Evolutionary conservation across 768 basidiomycete genomes (phyloP), one percentile per base, ranked within the genome.

Genomic region (Steccherinum ochraceum): DNA sequence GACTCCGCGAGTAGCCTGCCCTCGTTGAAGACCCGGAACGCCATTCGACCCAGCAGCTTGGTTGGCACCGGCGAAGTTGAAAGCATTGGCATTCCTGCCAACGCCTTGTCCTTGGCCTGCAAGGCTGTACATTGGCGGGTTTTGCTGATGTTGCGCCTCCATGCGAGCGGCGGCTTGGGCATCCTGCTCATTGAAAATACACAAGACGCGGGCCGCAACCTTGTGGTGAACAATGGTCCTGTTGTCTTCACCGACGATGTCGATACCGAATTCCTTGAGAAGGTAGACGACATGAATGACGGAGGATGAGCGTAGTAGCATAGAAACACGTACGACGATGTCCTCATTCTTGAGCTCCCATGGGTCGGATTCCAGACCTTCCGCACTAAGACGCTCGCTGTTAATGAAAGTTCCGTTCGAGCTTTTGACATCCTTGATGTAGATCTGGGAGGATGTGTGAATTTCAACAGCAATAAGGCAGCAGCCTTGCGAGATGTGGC

Each of bases 351-450:
- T 93, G 39, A 99, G 82, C 69, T 96, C 92, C 57, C 82, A 93
- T 0, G 93, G 91, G 19, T 94, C 89, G 0, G 88, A 91, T 70
- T 97, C 94, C 52, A 88, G 75, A 27, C 90, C 86, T 65, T 99
- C 95, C 3, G 78, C 77, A 56, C 87, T 91, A 45, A 98, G 82
- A 39, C 96, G 79, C 57, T 98, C 93, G 51, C 91, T 86, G 60
- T 99, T 97, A 66, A 99, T 93, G 65, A 98, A 99, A 4, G 96
- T 99, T 1, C 96, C 96, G 57, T 99, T 99, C 1, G 91, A 93
- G 57, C 89, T 92, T 73, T 95, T 95, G 64, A 97, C 93, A 67
- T 98, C 96, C 69, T 93, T 95, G 76, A 99, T 98, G 74, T 72
- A 95, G 68, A 98, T 93, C 93, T 97, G 51, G 41, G 35, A 43